Evolutionary conservation across 305 asterid genomes (phyloP).

Genomic region (Plantago lanceolata): DNA sequence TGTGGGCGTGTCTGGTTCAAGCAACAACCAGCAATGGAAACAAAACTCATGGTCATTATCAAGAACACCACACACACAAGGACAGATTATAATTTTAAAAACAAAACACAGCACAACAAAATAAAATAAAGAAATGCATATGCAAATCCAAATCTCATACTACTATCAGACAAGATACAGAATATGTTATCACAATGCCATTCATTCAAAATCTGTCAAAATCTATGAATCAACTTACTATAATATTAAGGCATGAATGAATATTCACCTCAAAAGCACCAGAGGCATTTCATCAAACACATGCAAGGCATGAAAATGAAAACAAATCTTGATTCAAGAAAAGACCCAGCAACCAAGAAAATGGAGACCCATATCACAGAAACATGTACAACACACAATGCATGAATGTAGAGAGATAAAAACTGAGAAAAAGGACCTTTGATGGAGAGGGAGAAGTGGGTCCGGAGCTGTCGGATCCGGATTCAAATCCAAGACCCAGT

Average conservation of each 20-base stretch:
- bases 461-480: conserved; percentile 38
- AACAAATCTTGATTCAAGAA: conserved; percentile 27
- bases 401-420: conserved; percentile 20
- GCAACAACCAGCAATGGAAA: conserved; percentile 21
- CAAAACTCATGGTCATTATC: conserved; percentile 31
- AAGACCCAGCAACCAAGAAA: conserved; percentile 21
- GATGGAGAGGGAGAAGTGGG: conserved; percentile 37
- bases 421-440: conserved; percentile 28
- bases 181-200: conserved; percentile 12
- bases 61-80: conserved; percentile 20
- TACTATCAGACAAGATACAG: conserved; percentile 30
- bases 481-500: conserved; percentile 31
- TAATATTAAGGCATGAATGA: too few species aligned
- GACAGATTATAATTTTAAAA: neutral
- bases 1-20: conserved; percentile 23
- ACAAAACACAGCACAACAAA: conserved; percentile 11
- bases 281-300: neutral
- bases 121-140: conserved; percentile 19
- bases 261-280: conserved; percentile 19
- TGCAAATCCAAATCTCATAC: conserved; percentile 24
- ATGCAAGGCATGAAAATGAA: conserved; percentile 20
- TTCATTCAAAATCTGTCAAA: neutral
- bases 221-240: too few species aligned
- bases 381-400: conserved; percentile 11
- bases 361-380: neutral